phyloP scores from a whole-genome alignment of 1,284 basidiomycete genomes.

The Veloboletus limbatus region DNA sequence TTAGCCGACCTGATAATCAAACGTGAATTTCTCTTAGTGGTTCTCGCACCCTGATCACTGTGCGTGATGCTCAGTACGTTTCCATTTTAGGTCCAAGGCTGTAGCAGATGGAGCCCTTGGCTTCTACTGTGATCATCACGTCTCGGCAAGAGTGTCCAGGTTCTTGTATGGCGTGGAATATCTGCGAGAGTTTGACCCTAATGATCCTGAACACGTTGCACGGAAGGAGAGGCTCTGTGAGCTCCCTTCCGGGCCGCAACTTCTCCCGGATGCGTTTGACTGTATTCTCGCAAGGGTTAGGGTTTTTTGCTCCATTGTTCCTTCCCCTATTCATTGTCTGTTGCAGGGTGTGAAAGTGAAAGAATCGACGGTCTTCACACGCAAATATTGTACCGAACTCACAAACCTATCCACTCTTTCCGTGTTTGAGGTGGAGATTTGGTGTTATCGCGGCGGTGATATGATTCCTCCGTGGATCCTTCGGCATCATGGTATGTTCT shows the following conservation, averaged over 20 bases:
- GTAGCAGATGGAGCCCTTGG: constrained; percentile 79
- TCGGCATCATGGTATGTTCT: constrained; percentile 49
- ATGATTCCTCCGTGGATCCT: constrained; percentile 70
- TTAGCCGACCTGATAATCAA: constrained; percentile 73
- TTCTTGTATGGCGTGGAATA: constrained; percentile 81
- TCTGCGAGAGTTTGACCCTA: constrained; percentile 60
- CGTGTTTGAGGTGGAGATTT: constrained; percentile 77
- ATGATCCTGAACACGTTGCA: constrained; percentile 61
- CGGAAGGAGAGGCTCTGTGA: constrained; percentile 66
- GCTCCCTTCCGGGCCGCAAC: constrained; percentile 68
- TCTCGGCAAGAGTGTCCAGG: constrained; percentile 71
- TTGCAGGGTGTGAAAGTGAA: constrained; percentile 66
- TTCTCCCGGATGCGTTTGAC: constrained; percentile 75
- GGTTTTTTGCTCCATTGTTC: constrained; percentile 20
- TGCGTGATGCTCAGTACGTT: constrained; percentile 9
- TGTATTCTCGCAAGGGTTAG: constrained; percentile 66
- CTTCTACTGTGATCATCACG: constrained; percentile 79
- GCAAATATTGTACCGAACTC: constrained; percentile 78
- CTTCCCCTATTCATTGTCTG: constrained; percentile 8
- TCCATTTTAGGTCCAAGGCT: constrained; percentile 60
- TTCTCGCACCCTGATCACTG: not conserved
- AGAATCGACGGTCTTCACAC: constrained; percentile 72
- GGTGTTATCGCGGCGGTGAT: constrained; percentile 73
- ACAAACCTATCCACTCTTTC: constrained; percentile 70
- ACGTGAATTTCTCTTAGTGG: constrained; percentile 46